phyloP scores from a whole-genome alignment of 441 rosid species.

The Bruguiera hainesii region DNA sequence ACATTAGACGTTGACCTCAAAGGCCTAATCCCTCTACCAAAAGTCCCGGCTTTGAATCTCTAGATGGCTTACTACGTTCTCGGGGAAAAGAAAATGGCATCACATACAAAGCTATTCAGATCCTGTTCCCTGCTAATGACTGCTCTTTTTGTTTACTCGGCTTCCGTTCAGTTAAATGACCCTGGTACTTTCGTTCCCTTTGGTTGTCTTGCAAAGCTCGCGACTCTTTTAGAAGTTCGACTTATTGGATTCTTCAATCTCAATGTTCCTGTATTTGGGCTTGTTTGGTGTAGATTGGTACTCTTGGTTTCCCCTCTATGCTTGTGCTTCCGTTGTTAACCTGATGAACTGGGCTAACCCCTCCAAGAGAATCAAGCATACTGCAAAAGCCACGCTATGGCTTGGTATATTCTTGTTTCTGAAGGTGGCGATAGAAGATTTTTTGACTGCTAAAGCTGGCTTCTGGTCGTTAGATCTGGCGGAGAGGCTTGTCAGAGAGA shows the following conservation, averaged over 20 bases:
- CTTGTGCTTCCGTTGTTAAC: conserved; percentile 56
- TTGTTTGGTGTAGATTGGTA: conserved; percentile 59
- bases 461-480: conserved; percentile 59
- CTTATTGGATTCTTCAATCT: not conserved
- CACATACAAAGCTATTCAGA: conserved; percentile 28
- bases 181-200: conserved; percentile 35
- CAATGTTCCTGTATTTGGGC: no score
- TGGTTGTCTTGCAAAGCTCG: not conserved
- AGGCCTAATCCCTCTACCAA: not conserved
- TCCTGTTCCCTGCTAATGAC: conserved; percentile 65
- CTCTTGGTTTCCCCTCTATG: conserved; percentile 77
- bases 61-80: not conserved
- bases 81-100: conserved; percentile 35
- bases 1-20: conserved; percentile 24
- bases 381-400: conserved; percentile 30
- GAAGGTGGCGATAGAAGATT: conserved; percentile 52
- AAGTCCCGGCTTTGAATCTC: not conserved
- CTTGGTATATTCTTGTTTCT: conserved; percentile 49
- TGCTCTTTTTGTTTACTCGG: conserved; percentile 66
- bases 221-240: not conserved
- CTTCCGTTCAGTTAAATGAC: conserved; percentile 80
- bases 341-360: conserved; percentile 32
- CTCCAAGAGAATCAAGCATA: conserved; percentile 20
- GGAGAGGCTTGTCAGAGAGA: conserved; percentile 68
- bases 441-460: conserved; percentile 33